Evolutionary conservation across 192 early-diverging fungal genomes (phyloP), one percentile per base, ranked within the genome.

Genomic region (Coemansia pectinata): DNA sequence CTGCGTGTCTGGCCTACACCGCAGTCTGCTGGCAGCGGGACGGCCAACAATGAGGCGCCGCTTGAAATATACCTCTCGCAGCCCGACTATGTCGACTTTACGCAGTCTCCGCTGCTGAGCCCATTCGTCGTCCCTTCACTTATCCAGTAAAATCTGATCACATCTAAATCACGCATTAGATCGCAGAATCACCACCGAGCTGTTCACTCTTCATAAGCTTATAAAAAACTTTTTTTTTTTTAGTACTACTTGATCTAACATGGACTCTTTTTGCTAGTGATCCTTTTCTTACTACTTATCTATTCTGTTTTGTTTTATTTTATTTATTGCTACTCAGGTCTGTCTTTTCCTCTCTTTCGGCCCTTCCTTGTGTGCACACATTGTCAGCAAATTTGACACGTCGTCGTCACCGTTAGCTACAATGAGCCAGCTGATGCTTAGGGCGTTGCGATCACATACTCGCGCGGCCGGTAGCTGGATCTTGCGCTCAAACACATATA

Each of bases 1-100:
- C n/a, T 77, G 76, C 76, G 81, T 33, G 64, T 83, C 40, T 83
- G 81, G 81, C 81, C 81, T 0, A 77, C 76, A 0, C 81, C 81
- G 9, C 41, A 58, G 41, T 40, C 72, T 2, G 27, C 50, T 5
- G 42, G 50, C 3, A 2, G 10, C 4, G 68, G 67, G 11, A 25
- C 52, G 0, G 52, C 14, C 4, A 66, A 63, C 61, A 63, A 61
- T 17, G 69, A 63, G 2, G 76, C 76, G 11, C 55, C 70, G 7
- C 61, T 83, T 7, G 76, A 83, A 36, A 61, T 83, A 4, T 83
- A 83, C 27, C 7, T 78, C 6, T 75, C 81, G 19, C 76, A 67
- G 48, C 81, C 81, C 11, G 76, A 75, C 8, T 66, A 75, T 25
- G 34, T 83, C 14, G 76, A 83, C 45, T 73, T 74, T 45, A 52